These are phyloP conservation scores for Voacanga thouarsii DNA, from an alignment of 257 asterid genomes.

Conservation along the genomic window DNA sequence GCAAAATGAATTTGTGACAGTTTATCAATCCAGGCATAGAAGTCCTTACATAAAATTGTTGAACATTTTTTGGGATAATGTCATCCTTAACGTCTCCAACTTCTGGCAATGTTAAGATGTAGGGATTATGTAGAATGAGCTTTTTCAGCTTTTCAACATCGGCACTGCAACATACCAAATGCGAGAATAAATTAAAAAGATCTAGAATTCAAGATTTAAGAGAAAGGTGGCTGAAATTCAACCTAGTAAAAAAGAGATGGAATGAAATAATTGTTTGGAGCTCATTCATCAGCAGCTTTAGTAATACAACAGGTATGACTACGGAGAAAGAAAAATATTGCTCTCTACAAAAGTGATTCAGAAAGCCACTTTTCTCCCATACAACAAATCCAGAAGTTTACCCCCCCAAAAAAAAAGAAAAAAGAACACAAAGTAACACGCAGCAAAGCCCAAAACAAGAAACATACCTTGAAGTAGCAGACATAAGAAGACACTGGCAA, in stretches of 20 bases:
- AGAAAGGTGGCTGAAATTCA: not conserved
- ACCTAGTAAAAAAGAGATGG: not conserved
- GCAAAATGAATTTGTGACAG: not conserved
- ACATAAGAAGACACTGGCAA: slow-evolving; percentile 97
- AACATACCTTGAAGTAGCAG: slow-evolving; percentile 91
- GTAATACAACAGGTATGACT: not conserved
- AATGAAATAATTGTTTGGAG: not conserved
- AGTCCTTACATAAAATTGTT: slow-evolving; percentile 80
- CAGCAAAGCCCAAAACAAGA: slow-evolving; percentile 11
- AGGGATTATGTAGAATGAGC: slow-evolving; percentile 90
- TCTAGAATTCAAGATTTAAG: not conserved
- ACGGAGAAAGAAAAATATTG: not conserved
- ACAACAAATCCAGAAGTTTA: not conserved
- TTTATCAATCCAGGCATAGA: slow-evolving; percentile 2
- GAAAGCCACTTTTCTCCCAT: not conserved
- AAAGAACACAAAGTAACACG: not conserved
- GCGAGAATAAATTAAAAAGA: not conserved
- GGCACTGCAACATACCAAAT: slow-evolving; percentile 51
- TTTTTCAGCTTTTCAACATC: slow-evolving; percentile 93
- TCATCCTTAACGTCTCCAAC: slow-evolving; percentile 85
- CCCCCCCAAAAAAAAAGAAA: not conserved
- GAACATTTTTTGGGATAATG: slow-evolving; percentile 76
- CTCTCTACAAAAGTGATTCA: not conserved
- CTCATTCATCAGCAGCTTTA: not conserved
- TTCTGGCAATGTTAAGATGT: slow-evolving; percentile 76